phyloP scores from a whole-genome alignment of 345 rosid species.

The Camelina hispida region DNA sequence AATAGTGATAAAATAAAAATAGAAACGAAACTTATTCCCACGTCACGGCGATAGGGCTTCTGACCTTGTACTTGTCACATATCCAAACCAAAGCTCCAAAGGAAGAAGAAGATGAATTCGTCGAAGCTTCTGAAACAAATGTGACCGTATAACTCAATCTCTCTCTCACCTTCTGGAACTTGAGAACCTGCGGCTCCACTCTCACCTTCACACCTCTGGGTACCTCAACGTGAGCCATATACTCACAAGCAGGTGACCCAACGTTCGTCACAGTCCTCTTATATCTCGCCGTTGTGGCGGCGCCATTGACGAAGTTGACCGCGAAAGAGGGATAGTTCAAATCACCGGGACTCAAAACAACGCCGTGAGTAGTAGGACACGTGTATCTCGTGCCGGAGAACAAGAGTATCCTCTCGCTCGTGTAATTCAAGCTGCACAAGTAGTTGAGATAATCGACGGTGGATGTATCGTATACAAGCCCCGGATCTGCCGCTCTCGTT shows the following conservation, averaged over 20 bases:
- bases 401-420: constrained; percentile 53
- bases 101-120: constrained; percentile 32
- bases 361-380: constrained; percentile 48
- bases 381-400: constrained; percentile 49
- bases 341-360: constrained; percentile 49
- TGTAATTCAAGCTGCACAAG: constrained; percentile 67
- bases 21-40: constrained; percentile 46
- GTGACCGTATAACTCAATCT: constrained; percentile 62
- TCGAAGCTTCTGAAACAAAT: constrained; percentile 38
- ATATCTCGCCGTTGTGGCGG: constrained; percentile 34
- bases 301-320: constrained; percentile 51
- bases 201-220: constrained; percentile 57
- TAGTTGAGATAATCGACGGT: constrained; percentile 54
- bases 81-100: constrained; percentile 71
- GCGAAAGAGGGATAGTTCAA: constrained; percentile 71
- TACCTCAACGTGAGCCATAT: constrained; percentile 51
- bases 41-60: constrained; percentile 73
- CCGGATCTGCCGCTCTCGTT: constrained; percentile 56
- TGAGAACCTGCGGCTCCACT: constrained; percentile 59
- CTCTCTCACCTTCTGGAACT: constrained; percentile 55
- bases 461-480: constrained; percentile 58
- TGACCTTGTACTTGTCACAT: constrained; percentile 56
- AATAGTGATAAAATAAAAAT: background rate
- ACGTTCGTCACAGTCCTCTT: constrained; percentile 75
- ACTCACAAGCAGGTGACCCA: constrained; percentile 55